These are phyloP conservation scores for Lachnellula subtilissima DNA, from an alignment of 2,329 filamentous ascomycete genomes.

Conservation along the genomic window DNA sequence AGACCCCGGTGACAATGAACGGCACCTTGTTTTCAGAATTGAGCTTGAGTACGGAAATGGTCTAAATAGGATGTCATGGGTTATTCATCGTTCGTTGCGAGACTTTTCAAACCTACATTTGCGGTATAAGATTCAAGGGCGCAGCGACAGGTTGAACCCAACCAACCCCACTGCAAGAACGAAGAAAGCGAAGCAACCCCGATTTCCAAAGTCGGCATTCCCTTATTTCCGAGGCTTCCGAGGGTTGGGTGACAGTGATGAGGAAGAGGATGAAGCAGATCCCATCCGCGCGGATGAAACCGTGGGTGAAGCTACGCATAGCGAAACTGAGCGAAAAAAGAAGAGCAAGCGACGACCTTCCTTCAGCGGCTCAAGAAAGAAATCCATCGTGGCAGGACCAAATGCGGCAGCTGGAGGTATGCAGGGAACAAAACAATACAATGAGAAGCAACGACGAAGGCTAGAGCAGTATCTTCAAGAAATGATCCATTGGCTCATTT, in stretches of 20 bases:
- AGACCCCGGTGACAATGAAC: constrained; percentile 42
- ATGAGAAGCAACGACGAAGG: constrained; percentile 77
- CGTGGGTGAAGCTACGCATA: constrained; percentile 59
- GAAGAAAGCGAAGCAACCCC: constrained; percentile 73
- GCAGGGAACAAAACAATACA: constrained; percentile 46
- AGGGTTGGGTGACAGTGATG: constrained; percentile 73
- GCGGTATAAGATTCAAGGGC: constrained; percentile 84
- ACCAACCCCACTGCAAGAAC: constrained; percentile 49
- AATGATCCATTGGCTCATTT: constrained; percentile 95
- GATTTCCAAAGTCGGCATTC: constrained; percentile 84
- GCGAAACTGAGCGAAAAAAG: constrained; percentile 57
- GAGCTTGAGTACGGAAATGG: constrained; percentile 96
- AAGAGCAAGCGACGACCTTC: constrained; percentile 51
- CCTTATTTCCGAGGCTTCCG: constrained; percentile 81
- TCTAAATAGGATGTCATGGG: constrained; percentile 94
- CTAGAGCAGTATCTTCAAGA: constrained; percentile 87
- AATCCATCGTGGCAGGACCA: constrained; percentile 43
- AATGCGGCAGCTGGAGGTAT: constrained; percentile 31
- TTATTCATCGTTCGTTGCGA: constrained; percentile 76
- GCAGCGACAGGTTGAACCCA: constrained; percentile 77
- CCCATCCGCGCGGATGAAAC: constrained; percentile 38
- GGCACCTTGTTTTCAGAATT: constrained; percentile 85
- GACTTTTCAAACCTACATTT: constrained; percentile 92
- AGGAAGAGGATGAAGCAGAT: constrained; percentile 63
- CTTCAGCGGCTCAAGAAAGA: constrained; percentile 34